Evolutionary conservation across 2,329 filamentous ascomycete genomes (phyloP).

Genomic region (Colletotrichum lindemuthianum): DNA sequence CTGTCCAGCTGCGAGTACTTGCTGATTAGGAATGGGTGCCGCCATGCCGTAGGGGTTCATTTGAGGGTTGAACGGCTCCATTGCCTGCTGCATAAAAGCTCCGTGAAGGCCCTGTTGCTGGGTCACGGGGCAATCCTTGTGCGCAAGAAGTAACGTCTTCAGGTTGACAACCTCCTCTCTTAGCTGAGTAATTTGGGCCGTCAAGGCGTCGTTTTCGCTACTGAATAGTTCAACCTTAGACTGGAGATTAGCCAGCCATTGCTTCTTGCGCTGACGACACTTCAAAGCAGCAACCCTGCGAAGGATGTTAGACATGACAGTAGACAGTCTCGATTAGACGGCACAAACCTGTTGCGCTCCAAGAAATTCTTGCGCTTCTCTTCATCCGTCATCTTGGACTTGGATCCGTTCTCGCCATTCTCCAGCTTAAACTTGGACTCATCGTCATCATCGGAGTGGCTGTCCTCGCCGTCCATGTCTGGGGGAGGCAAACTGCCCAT

Average conservation of each 20-base stretch:
- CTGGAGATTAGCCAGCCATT: constrained; percentile 96
- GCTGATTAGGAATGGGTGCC: constrained; percentile 60
- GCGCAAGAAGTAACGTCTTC: constrained; percentile 90
- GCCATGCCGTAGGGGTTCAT: constrained; percentile 71
- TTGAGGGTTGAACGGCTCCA: constrained; percentile 64
- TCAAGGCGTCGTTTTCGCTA: constrained; percentile 88
- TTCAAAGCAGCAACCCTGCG: constrained; percentile 92
- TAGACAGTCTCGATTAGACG: neutral
- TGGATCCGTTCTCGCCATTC: constrained; percentile 67
- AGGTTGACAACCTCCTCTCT: constrained; percentile 94
- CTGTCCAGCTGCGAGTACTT: constrained; percentile 64
- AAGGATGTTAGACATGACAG: constrained; percentile 38
- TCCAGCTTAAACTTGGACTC: constrained; percentile 52
- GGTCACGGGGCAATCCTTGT: constrained; percentile 95
- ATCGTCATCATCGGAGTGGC: constrained; percentile 57
- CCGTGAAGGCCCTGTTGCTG: constrained; percentile 81
- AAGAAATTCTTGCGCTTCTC: constrained; percentile 99
- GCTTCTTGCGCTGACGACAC: constrained; percentile 97
- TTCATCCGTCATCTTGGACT: constrained; percentile 93
- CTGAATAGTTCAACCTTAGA: constrained; percentile 94
- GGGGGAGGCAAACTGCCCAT: constrained; percentile 55
- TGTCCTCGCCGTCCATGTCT: constrained; percentile 42
- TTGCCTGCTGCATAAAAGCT: constrained; percentile 65
- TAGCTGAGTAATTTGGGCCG: constrained; percentile 82
- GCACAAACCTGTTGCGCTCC: constrained; percentile 87